Evolutionary conservation across 208 protist species (phyloP), one percentile per base, ranked within the genome.

Genomic region (Trypanosoma boissoni): DNA sequence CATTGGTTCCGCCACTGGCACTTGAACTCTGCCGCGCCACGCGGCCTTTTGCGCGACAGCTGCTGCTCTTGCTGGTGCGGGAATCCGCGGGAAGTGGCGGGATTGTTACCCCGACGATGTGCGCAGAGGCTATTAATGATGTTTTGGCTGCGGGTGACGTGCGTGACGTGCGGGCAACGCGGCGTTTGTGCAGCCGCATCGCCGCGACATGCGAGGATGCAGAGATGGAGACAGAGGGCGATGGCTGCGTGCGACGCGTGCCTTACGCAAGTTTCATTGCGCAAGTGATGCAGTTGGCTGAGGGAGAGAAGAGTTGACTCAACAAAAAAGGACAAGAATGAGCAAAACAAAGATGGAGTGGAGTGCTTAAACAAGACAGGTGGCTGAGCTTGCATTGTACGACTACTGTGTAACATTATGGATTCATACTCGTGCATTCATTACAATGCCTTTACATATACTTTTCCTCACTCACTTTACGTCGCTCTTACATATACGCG

Each of bases 91-190:
- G 53, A 7, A n/a, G n/a, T n/a, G 23, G 61, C 20, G 44, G 28
- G 4, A 31, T 7, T 50, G 70, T 81, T 24, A 57, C 56, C 14
- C 52, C 63, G 18, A 65, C 62, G 20, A 52, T 39, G 34, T 91
- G 83, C 39, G 67, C 72, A 7, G 79, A 85, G 73, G 78, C 75
- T 5, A 63, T 83, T 16, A 87, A 87, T 58, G 55, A 43, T n/a
- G 56, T 91, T 24, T 61, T 91, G n/a, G 72, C 80, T 63, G 63
- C 57, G 32, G 71, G 78, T 39, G 67, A 66, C 9, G 64, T 83
- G 20, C 18, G 26, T 16, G 21, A 23, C n/a, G 45, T 74, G 43
- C 59, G 60, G 4, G 72, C 66, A 31, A 74, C 72, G 24, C 60
- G 44, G 23, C 20, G 27, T 9, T 41, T 77, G 31, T 77, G 71